These are phyloP conservation scores for Salix arbutifolia DNA, from an alignment of 345 rosid species.

Conservation along the genomic window DNA sequence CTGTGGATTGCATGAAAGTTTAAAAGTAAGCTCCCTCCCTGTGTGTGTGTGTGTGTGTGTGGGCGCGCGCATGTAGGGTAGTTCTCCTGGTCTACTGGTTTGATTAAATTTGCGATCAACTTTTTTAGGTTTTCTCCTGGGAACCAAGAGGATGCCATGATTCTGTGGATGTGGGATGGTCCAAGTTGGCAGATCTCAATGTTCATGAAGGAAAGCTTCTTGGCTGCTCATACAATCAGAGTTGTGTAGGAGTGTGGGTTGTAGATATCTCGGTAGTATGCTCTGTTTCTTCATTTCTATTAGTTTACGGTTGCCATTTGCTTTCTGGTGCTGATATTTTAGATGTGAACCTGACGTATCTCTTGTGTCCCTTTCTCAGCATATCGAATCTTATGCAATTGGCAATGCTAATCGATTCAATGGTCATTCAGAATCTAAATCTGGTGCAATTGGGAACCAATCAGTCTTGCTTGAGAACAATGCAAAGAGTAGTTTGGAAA, in stretches of 20 bases:
- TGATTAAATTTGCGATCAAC: slow-evolving; percentile 10
- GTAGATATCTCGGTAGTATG: slow-evolving; percentile 84
- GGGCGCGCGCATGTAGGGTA: not conserved
- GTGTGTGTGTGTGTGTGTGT: not conserved
- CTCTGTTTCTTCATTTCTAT: slow-evolving; percentile 2
- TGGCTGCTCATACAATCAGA: slow-evolving; percentile 96
- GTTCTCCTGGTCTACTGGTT: slow-evolving; percentile 12
- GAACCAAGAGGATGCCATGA: slow-evolving; percentile 91
- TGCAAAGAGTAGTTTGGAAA: slow-evolving; percentile 49
- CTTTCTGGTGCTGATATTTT: slow-evolving; percentile 16
- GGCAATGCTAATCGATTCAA: slow-evolving; percentile 43
- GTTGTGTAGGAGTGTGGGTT: slow-evolving; percentile 98
- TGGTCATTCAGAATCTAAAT: slow-evolving; percentile 59
- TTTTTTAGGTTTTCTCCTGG: slow-evolving; percentile 82
- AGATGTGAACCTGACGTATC: slow-evolving; percentile 6
- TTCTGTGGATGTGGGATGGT: slow-evolving; percentile 98
- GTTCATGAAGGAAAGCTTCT: slow-evolving; percentile 97
- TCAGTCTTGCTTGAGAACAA: slow-evolving; percentile 54
- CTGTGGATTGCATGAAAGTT: slow-evolving; percentile 91
- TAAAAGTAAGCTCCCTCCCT: slow-evolving; percentile 50
- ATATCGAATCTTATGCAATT: slow-evolving; percentile 64
- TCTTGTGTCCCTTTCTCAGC: slow-evolving; percentile 39
- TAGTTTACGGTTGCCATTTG: slow-evolving; percentile 9
- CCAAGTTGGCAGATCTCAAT: slow-evolving; percentile 88
- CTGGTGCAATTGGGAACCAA: slow-evolving; percentile 50